Base-by-base conservation (phyloP, 768 basidiomycete species). In the Amanita subjunquillea region DNA sequence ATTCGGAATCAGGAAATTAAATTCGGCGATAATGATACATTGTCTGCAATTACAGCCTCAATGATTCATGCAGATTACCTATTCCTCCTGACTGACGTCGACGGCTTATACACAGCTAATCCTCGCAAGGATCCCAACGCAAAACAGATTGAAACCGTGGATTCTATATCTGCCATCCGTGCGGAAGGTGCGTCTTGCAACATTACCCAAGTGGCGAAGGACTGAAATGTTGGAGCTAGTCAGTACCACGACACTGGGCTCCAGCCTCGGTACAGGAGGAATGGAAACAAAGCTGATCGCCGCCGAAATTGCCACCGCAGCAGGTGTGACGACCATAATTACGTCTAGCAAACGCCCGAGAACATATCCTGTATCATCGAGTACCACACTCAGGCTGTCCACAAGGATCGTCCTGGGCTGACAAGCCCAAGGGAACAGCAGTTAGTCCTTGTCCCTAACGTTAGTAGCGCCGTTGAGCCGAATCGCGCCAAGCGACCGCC, bases 271-370 rank as follows among this genome's bases (percentile, higher is more conserved):
- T 0, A 98, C 96, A 1, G 96, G 96, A 0, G 96, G 96, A 3
- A 98, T 98, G 96, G 93, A 96, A 67, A 99, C 96, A 2, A 99
- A 98, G 63, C 80, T 98, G 59, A 96, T 98, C 57, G 96, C 96
- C 1, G 95, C 96, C 0, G 96, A 99, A 62, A 91, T 99, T 29
- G 93, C 95, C 4, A 95, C 90, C 0, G 93, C 85, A 0, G 95
- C 94, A 0, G 96, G 96, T 6, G 92, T 95, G 30, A 83, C 89
- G 4, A 96, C 95, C 0, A 75, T 97, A 41, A 89, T 99, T 60
- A 83, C 85, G 44, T 87, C 89, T 20, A 93, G 91, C 67, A 87
- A 83, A 59, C 72, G 77, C 23, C 89, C 91, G 72, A 78, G 43
- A 79, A 77, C 60, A 83, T 98, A 54, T 76, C 88, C 58, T 69